A percentile compares a stretch with the other conserved stretches of the same genome.
Evolutionary conservation across 2,329 filamentous ascomycete species (phyloP).

Genomic region (Trichoderma polysporum): DNA sequence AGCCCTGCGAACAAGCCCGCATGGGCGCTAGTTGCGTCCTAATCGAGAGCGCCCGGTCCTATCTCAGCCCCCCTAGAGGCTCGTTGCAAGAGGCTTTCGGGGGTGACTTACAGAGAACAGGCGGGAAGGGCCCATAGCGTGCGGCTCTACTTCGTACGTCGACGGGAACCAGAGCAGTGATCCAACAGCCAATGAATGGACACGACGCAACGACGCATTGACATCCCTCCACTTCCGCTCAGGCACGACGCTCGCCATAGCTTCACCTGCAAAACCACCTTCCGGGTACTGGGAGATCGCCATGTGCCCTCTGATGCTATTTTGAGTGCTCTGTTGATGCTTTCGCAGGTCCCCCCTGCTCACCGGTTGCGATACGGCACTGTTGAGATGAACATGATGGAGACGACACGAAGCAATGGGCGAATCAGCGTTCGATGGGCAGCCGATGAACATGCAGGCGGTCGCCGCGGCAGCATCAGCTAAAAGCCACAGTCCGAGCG

Average conservation of each 20-base stretch:
- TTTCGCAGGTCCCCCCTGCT: constrained; percentile 5
- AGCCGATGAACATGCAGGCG: not conserved
- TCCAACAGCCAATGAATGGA: not conserved
- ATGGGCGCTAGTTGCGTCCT: not conserved
- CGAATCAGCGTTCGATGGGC: not conserved
- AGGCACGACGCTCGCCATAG: not conserved
- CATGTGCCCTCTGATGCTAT: not conserved
- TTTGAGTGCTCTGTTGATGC: not conserved
- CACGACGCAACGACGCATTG: not conserved
- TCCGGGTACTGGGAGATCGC: not conserved
- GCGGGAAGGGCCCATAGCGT: not conserved
- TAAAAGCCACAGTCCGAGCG: constrained; percentile 5
- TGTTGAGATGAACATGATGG: not conserved
- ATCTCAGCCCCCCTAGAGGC: not conserved
- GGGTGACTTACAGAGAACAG: not conserved
- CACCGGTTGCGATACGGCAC: constrained; percentile 13
- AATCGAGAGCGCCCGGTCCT: not conserved
- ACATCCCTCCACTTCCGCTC: not conserved
- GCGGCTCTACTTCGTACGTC: not conserved
- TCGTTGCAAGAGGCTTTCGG: not conserved
- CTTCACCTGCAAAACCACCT: not conserved
- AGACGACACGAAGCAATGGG: not conserved
- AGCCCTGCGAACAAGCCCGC: not conserved
- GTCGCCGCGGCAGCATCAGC: constrained; percentile 3
- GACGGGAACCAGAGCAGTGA: not conserved